Conservation (phyloP, 305 asterid species). For the Fraxinus xanthoxyloides region DNA sequence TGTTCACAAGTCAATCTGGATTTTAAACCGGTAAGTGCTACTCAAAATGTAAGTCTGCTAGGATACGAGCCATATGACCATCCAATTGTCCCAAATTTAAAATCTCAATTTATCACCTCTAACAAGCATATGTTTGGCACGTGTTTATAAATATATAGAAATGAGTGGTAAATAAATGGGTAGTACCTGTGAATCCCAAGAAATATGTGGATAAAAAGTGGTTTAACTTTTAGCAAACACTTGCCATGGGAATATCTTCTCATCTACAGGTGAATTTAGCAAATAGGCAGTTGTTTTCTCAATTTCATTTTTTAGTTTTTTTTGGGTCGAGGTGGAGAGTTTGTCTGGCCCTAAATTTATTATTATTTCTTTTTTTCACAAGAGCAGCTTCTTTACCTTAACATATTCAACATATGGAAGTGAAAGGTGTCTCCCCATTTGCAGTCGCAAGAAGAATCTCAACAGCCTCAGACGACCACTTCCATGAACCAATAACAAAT, state of each 20-base stretch:
- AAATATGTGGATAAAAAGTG: background rate
- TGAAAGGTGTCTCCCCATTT: slow-evolving; percentile 76
- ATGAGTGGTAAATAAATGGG: background rate
- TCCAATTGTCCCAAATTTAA: background rate
- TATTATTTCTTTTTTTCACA: background rate
- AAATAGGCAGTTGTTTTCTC: background rate
- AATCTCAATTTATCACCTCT: background rate
- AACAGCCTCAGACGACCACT: slow-evolving; percentile 77
- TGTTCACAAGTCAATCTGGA: background rate
- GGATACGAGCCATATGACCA: background rate
- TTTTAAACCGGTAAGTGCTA: background rate
- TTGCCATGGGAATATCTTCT: background rate
- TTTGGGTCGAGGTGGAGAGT: background rate
- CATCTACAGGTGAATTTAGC: background rate
- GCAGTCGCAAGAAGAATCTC: slow-evolving; percentile 77
- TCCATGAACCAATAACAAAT: slow-evolving; percentile 81
- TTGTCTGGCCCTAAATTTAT: background rate
- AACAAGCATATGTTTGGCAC: background rate
- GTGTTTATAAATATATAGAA: background rate
- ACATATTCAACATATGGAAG: slow-evolving; percentile 89
- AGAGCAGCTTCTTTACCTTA: slow-evolving; percentile 52
- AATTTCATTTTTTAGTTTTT: background rate
- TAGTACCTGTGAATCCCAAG: background rate
- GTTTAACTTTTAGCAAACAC: background rate
- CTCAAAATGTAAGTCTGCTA: background rate